Percentiles rank a stretch among this genome's conserved stretches.
Conservation (phyloP, 2,329 filamentous ascomycete genomes). For the Ophiocordyceps australis region DNA sequence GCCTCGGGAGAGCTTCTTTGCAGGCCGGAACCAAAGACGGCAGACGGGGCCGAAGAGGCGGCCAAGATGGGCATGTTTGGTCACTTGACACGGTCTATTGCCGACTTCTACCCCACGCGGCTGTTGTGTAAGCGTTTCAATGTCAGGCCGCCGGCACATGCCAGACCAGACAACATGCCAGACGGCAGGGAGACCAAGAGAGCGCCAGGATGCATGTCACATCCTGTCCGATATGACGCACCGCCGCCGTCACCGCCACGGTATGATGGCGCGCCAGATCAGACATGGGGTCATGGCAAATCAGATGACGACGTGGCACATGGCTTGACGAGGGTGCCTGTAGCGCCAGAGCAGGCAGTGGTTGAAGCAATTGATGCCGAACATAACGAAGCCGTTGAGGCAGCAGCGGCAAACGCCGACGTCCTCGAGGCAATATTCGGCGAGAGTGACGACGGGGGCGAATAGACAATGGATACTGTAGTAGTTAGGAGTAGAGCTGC, state of each 20-base stretch:
- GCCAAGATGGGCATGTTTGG: slow-evolving; percentile 90
- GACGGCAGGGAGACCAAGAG: no score
- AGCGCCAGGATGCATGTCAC: no score
- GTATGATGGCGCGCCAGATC: no score
- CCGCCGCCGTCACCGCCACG: no score
- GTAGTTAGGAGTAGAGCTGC: no score
- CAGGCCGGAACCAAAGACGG: slow-evolving; percentile 13
- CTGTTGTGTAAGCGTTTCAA: slow-evolving; percentile 92
- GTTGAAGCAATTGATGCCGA: slow-evolving; percentile 42
- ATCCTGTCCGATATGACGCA: no score
- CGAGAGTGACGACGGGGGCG: slow-evolving; percentile 63
- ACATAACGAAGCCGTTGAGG: slow-evolving; percentile 50
- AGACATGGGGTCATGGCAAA: no score
- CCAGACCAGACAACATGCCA: slow-evolving; percentile 27
- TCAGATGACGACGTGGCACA: no score
- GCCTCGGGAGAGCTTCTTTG: slow-evolving; percentile 9
- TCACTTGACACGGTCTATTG: slow-evolving; percentile 55
- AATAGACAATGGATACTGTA: no score
- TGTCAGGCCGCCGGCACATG: slow-evolving; percentile 57
- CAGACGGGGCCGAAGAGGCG: slow-evolving; percentile 67
- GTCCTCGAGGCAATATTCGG: slow-evolving; percentile 91
- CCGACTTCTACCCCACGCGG: slow-evolving; percentile 62
- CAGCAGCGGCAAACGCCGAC: slow-evolving; percentile 54
- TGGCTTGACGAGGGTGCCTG: no score
- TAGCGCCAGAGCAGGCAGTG: neutral